phyloP scores from a whole-genome alignment of 129 eudicot genomes.

The Arctium lappa region DNA sequence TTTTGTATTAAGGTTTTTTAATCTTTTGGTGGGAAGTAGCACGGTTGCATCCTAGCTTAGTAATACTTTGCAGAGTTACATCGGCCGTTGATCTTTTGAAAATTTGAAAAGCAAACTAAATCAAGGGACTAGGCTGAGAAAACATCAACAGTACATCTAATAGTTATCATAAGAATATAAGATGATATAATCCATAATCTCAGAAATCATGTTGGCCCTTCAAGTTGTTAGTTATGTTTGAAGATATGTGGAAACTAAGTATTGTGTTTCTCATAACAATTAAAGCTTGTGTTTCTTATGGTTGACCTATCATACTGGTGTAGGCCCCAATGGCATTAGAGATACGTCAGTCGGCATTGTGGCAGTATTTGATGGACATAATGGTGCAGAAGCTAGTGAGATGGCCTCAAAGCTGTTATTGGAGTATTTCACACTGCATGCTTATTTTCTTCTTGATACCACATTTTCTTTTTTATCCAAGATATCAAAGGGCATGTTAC shows the following conservation, averaged over 20 bases:
- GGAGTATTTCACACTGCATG: conserved; percentile 80
- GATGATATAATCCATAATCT: background rate
- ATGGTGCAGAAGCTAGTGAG: conserved; percentile 97
- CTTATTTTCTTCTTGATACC: conserved; percentile 81
- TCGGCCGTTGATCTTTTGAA: background rate
- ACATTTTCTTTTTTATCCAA: conserved; percentile 61
- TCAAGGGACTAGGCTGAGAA: conserved; percentile 4
- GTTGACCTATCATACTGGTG: conserved; percentile 22
- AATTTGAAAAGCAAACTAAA: background rate
- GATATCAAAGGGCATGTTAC: conserved; percentile 49
- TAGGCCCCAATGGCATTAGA: conserved; percentile 66
- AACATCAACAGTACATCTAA: background rate
- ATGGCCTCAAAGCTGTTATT: conserved; percentile 78
- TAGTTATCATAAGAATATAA: background rate
- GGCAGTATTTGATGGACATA: conserved; percentile 98
- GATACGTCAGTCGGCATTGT: conserved; percentile 68
- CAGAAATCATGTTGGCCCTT: background rate
- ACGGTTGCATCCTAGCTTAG: background rate
- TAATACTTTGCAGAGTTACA: background rate
- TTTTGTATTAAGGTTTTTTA: background rate
- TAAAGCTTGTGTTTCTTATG: conserved; percentile 5
- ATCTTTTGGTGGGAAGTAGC: background rate
- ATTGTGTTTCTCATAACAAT: conserved; percentile 1
- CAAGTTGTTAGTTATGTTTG: background rate
- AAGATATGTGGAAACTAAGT: background rate